A percentile compares a stretch with the other conserved stretches of the same genome.
These are phyloP conservation scores for Amauroascus verrucosus DNA, from an alignment of 2,329 filamentous ascomycete genomes.

Conservation along the genomic window DNA sequence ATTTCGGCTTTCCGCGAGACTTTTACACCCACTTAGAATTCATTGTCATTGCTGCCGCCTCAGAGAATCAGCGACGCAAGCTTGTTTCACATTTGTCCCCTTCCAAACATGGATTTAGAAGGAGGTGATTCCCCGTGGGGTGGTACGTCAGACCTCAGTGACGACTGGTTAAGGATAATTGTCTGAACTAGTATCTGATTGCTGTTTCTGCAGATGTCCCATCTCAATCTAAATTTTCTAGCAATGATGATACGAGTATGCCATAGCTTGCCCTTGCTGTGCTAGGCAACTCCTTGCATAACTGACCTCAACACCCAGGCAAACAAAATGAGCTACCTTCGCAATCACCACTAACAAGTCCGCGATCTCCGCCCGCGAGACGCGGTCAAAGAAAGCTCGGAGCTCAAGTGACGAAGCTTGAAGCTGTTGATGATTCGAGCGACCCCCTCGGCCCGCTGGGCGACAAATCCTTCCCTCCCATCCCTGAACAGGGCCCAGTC, in stretches of 20 bases:
- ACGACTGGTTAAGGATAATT: background rate
- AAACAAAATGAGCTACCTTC: slow-evolving; percentile 14
- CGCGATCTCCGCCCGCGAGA: slow-evolving; percentile 40
- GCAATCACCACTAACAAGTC: slow-evolving; percentile 31
- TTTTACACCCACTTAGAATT: background rate
- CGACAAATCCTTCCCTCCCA: slow-evolving; percentile 32
- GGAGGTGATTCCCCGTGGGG: slow-evolving; percentile 42
- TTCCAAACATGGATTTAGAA: slow-evolving; percentile 31
- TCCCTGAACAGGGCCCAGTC: slow-evolving; percentile 45
- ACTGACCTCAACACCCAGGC: slow-evolving; percentile 1
- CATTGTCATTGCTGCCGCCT: background rate
- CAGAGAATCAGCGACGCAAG: background rate
- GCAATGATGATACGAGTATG: slow-evolving; percentile 21
- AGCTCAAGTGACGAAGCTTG: slow-evolving; percentile 51
- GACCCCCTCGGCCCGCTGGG: slow-evolving; percentile 54
- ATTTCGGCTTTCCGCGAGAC: background rate
- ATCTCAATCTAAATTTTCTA: slow-evolving; percentile 31
- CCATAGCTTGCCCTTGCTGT: background rate
- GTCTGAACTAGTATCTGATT: background rate
- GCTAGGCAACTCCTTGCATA: background rate
- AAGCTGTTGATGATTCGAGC: slow-evolving; percentile 52
- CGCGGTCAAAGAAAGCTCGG: slow-evolving; percentile 48
- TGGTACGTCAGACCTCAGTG: slow-evolving; percentile 30
- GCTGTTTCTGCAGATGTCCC: slow-evolving; percentile 34
- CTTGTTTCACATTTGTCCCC: background rate